Evolutionary conservation across 1,284 basidiomycete species (phyloP).

Genomic region (Cutaneotrichosporon mucoides): DNA sequence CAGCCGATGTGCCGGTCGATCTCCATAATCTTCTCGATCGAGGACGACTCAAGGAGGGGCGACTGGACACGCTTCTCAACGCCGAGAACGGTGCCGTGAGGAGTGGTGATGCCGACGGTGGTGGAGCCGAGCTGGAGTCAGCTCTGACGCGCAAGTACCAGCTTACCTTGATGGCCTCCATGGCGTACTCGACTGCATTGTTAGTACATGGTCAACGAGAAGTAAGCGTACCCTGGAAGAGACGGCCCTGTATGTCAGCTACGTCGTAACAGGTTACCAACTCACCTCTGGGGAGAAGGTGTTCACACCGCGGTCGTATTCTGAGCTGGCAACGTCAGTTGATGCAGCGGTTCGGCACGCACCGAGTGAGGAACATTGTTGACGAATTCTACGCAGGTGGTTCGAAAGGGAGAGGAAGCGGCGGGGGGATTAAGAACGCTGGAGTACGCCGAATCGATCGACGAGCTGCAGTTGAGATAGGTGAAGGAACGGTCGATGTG

Average conservation of each 20-base stretch:
- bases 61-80: conserved; percentile 99
- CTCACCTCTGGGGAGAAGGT: conserved; percentile 93
- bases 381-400: no score
- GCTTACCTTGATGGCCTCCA: conserved; percentile 91
- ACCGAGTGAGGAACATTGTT: conserved; percentile 49
- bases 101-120: conserved; percentile 85
- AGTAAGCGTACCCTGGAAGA: conserved; percentile 50
- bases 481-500: no score
- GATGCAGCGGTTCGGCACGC: conserved; percentile 5
- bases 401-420: no score
- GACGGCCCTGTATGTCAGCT: conserved; percentile 46
- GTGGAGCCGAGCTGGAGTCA: conserved; percentile 82
- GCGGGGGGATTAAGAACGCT: no score
- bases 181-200: conserved; percentile 89
- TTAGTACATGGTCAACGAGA: not conserved
- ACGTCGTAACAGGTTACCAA: no score
- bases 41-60: conserved; percentile 86
- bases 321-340: conserved; percentile 32
- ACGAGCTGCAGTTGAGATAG: no score
- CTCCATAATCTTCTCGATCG: conserved; percentile 99
- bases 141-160: not conserved
- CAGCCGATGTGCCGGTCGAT: conserved; percentile 95
- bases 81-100: conserved; percentile 84
- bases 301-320: conserved; percentile 87
- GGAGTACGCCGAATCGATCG: no score